Percentiles rank a stretch among this genome's conserved stretches.
Conservation (phyloP, 2,329 filamentous ascomycete species). For the Metarhizium brunneum region DNA sequence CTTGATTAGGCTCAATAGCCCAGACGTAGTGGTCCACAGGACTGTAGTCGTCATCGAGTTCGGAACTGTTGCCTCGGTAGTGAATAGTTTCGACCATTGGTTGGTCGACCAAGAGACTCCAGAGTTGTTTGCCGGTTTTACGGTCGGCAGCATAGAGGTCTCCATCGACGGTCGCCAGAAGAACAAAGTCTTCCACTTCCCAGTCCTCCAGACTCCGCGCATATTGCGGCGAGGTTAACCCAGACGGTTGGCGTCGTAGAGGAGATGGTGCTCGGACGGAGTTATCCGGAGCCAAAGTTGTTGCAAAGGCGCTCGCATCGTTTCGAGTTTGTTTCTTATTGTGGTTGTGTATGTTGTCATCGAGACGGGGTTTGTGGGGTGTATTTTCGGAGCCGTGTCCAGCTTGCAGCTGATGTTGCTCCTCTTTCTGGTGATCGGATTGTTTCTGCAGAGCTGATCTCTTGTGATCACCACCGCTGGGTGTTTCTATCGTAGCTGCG, state of each 20-base stretch:
- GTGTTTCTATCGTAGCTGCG: slow-evolving; percentile 13
- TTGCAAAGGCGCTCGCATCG: slow-evolving; percentile 83
- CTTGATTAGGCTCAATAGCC: slow-evolving; percentile 86
- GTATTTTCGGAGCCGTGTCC: slow-evolving; percentile 6
- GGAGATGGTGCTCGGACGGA: slow-evolving; percentile 86
- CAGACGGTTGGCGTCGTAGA: slow-evolving; percentile 54
- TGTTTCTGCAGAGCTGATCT: neutral
- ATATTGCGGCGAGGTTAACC: slow-evolving; percentile 73
- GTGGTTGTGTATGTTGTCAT: neutral
- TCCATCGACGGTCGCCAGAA: slow-evolving; percentile 99
- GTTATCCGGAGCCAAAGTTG: slow-evolving; percentile 93
- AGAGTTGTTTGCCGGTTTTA: slow-evolving; percentile 72
- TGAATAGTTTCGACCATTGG: slow-evolving; percentile 90
- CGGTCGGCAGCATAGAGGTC: slow-evolving; percentile 87
- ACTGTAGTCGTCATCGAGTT: slow-evolving; percentile 47
- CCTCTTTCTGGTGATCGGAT: slow-evolving; percentile 11
- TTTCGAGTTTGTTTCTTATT: slow-evolving; percentile 30
- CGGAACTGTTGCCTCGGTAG: slow-evolving; percentile 59
- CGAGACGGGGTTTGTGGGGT: slow-evolving; percentile 4
- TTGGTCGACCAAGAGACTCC: slow-evolving; percentile 75
- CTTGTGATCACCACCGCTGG: slow-evolving; percentile 11
- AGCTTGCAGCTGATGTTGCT: slow-evolving; percentile 12
- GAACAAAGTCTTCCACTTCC: slow-evolving; percentile 99
- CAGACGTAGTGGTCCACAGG: slow-evolving; percentile 81
- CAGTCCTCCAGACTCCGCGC: slow-evolving; percentile 98